phyloP scores from a whole-genome alignment of 208 protist species.

The Crithidia fasciculata region DNA sequence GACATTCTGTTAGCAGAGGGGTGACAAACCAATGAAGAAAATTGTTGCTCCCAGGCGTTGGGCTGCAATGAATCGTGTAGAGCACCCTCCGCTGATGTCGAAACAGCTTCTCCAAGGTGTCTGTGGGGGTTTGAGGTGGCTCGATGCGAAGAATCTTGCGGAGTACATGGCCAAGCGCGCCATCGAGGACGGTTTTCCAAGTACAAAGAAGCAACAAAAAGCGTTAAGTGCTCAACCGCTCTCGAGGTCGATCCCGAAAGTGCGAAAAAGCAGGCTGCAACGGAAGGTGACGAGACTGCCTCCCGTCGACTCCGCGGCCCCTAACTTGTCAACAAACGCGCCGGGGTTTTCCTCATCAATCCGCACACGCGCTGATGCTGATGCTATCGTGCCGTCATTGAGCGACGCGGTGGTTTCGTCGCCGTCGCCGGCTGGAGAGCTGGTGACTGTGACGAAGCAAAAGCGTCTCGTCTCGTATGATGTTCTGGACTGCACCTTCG shows the following conservation, averaged over 20 bases:
- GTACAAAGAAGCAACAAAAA: slow-evolving; percentile 41
- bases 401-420: background rate
- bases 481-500: slow-evolving; percentile 89
- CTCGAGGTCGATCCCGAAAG: background rate
- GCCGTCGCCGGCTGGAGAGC: slow-evolving; percentile 5
- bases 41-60: slow-evolving; percentile 75
- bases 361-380: background rate
- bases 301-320: background rate
- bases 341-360: background rate
- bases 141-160: slow-evolving; percentile 69
- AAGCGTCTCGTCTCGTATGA: slow-evolving; percentile 80
- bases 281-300: background rate
- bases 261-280: slow-evolving; percentile 6
- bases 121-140: slow-evolving; percentile 80
- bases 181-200: slow-evolving; percentile 71
- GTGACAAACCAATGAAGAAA: slow-evolving; percentile 35
- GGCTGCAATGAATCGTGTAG: slow-evolving; percentile 66
- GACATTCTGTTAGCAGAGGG: background rate
- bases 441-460: slow-evolving; percentile 34
- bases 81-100: slow-evolving; percentile 91
- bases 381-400: slow-evolving; percentile 2
- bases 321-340: background rate
- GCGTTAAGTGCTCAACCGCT: slow-evolving; percentile 40
- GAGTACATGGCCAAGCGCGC: slow-evolving; percentile 76
- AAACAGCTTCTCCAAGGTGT: slow-evolving; percentile 82